These are phyloP conservation scores for Crithidia brevicula DNA, from an alignment of 208 protist species.

Conservation along the genomic window DNA sequence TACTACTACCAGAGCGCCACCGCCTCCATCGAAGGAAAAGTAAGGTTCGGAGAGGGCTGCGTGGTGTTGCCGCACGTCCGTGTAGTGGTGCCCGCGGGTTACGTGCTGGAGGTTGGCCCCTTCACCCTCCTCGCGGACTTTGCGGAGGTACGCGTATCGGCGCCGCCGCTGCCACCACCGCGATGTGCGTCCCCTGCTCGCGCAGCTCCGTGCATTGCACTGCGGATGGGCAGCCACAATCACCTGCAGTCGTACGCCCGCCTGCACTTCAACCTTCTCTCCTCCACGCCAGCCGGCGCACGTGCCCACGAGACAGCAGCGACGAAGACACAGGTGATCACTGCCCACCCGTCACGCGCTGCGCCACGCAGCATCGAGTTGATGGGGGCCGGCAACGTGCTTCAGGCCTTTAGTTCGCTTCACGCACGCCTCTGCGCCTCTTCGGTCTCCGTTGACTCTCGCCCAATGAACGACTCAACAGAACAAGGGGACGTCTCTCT, in stretches of 20 bases:
- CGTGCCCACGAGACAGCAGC: too few relatives aligned
- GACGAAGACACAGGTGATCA: too few relatives aligned
- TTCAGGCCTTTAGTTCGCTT: slow-evolving; percentile 34
- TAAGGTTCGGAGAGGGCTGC: slow-evolving; percentile 55
- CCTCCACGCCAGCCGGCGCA: not conserved
- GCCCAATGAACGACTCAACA: too few relatives aligned
- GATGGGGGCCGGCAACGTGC: slow-evolving; percentile 39
- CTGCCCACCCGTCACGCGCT: not conserved
- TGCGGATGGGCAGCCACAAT: slow-evolving; percentile 32
- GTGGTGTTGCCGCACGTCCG: slow-evolving; percentile 54
- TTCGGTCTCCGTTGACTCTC: too few relatives aligned
- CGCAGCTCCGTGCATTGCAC: not conserved
- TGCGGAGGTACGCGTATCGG: slow-evolving; percentile 28
- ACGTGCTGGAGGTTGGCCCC: slow-evolving; percentile 29
- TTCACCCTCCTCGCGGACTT: slow-evolving; percentile 60
- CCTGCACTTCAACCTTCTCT: not conserved
- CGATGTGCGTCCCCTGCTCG: not conserved
- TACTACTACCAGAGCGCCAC: slow-evolving; percentile 38
- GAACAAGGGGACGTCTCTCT: not conserved
- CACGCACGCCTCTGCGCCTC: not conserved
- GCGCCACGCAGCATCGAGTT: not conserved
- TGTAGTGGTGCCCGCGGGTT: slow-evolving; percentile 30
- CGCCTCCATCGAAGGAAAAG: slow-evolving; percentile 39
- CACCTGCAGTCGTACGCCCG: slow-evolving; percentile 53
- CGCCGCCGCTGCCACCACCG: not conserved